Evolutionary conservation across 2,329 filamentous ascomycete genomes (phyloP).

Genomic region (Fusarium sp.): DNA sequence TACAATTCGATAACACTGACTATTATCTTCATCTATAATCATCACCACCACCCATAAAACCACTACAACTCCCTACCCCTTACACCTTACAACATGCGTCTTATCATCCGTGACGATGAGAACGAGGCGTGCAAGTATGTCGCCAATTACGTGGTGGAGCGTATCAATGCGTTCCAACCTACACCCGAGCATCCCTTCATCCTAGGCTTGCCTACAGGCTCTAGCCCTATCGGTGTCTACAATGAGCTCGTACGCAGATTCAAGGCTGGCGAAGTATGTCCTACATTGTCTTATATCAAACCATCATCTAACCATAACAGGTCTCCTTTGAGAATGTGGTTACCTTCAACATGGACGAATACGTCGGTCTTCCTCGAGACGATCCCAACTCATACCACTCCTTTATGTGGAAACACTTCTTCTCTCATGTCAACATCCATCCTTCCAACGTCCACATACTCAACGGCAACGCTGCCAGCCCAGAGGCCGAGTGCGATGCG

Average conservation of each 20-base stretch:
- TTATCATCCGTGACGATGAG: slow-evolving; percentile 83
- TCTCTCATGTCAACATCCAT: slow-evolving; percentile 84
- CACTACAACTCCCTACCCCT: slow-evolving; percentile 32
- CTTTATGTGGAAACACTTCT: slow-evolving; percentile 95
- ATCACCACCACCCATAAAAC: slow-evolving; percentile 18
- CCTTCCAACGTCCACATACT: slow-evolving; percentile 87
- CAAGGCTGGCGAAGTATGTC: slow-evolving; percentile 70
- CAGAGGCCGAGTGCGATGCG: slow-evolving; percentile 79
- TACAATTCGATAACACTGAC: background rate
- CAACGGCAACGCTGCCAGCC: slow-evolving; percentile 80
- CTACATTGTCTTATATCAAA: slow-evolving; percentile 14
- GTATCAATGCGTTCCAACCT: slow-evolving; percentile 81
- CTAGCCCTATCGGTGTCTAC: slow-evolving; percentile 83
- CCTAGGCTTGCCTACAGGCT: slow-evolving; percentile 85
- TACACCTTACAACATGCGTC: slow-evolving; percentile 69
- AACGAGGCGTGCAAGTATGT: slow-evolving; percentile 78
- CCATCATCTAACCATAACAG: slow-evolving; percentile 50
- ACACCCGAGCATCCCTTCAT: slow-evolving; percentile 81
- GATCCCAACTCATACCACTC: slow-evolving; percentile 89
- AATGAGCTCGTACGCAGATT: slow-evolving; percentile 77
- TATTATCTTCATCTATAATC: slow-evolving; percentile 1
- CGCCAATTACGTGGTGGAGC: slow-evolving; percentile 84
- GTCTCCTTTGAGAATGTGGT: slow-evolving; percentile 90
- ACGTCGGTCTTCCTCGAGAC: slow-evolving; percentile 83
- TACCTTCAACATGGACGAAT: slow-evolving; percentile 96